Percentiles rank a stretch among this genome's conserved stretches.
Conservation (phyloP, 768 basidiomycete species). For the Panaeolus cyanescens region DNA sequence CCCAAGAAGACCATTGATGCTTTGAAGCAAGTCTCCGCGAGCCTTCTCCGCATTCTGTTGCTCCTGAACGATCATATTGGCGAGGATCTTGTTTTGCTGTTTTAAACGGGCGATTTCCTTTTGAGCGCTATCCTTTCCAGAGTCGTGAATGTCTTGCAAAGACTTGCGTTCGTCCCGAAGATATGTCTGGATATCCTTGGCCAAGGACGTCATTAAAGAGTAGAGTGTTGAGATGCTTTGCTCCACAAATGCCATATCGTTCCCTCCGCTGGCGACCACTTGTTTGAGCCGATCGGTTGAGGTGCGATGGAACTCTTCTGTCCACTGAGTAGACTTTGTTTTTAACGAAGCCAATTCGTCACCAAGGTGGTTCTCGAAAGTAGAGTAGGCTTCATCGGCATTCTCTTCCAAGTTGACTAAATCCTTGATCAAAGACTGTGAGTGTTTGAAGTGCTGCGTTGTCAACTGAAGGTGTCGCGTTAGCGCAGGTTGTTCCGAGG, state of each 20-base stretch:
- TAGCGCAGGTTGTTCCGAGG: conserved; percentile 57
- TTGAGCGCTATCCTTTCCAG: conserved; percentile 20
- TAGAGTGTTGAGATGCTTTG: conserved; percentile 59
- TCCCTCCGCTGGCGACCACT: conserved; percentile 42
- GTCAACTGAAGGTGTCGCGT: conserved; percentile 52
- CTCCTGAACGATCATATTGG: conserved; percentile 64
- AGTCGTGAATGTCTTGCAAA: conserved; percentile 45
- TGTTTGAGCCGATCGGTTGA: conserved; percentile 51
- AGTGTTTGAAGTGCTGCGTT: conserved; percentile 48
- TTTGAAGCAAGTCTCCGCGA: conserved; percentile 74
- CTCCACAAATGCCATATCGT: conserved; percentile 55
- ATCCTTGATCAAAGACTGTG: conserved; percentile 35
- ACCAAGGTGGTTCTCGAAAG: conserved; percentile 49
- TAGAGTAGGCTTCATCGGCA: conserved; percentile 52
- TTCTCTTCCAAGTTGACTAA: conserved; percentile 59
- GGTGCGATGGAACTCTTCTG: conserved; percentile 43
- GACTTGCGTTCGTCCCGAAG: conserved; percentile 56
- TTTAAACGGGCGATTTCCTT: conserved; percentile 59
- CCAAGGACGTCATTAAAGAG: conserved; percentile 59
- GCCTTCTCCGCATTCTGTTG: conserved; percentile 65
- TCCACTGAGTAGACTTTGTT: conserved; percentile 56
- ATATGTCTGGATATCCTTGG: conserved; percentile 59
- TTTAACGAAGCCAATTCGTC: conserved; percentile 51
- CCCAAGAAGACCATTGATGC: conserved; percentile 70
- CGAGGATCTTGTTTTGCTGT: conserved; percentile 70